phyloP scores from a whole-genome alignment of 2,329 filamentous ascomycete genomes.

The Aspergillus sp. region DNA sequence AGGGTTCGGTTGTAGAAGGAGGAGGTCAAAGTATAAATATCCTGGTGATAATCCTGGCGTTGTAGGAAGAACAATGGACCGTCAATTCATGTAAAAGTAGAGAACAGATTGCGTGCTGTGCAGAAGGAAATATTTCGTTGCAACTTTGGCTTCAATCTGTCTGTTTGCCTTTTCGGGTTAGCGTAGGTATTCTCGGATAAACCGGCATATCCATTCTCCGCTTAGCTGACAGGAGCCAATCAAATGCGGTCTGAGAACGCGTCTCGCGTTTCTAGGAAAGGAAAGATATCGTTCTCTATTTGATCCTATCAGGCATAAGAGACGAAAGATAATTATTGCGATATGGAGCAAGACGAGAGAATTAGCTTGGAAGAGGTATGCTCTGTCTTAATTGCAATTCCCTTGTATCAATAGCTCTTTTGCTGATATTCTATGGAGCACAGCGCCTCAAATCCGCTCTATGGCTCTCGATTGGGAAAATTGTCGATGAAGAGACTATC shows the following conservation, averaged over 20 bases:
- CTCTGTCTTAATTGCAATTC: background rate
- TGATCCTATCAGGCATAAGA: background rate
- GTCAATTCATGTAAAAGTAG: background rate
- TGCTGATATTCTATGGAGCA: background rate
- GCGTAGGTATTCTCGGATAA: conserved; percentile 3
- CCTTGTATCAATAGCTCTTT: background rate
- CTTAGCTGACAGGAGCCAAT: conserved; percentile 3
- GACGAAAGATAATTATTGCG: background rate
- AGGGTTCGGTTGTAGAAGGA: background rate
- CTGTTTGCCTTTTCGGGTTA: conserved; percentile 9
- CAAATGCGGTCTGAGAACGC: conserved; percentile 2
- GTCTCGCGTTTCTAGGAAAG: background rate
- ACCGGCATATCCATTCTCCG: conserved; percentile 2
- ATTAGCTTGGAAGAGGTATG: conserved; percentile 29
- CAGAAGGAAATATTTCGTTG: background rate
- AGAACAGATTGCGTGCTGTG: background rate
- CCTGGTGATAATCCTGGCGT: no score
- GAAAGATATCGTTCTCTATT: background rate
- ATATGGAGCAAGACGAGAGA: conserved; percentile 27
- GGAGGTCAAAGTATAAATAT: background rate
- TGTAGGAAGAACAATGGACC: background rate
- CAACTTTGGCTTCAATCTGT: background rate
- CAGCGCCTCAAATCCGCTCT: conserved; percentile 72
- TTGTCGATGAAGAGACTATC: conserved; percentile 77
- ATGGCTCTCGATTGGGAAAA: conserved; percentile 77